Base-by-base conservation (phyloP, 345 rosid species). In the Citrus medica region DNA sequence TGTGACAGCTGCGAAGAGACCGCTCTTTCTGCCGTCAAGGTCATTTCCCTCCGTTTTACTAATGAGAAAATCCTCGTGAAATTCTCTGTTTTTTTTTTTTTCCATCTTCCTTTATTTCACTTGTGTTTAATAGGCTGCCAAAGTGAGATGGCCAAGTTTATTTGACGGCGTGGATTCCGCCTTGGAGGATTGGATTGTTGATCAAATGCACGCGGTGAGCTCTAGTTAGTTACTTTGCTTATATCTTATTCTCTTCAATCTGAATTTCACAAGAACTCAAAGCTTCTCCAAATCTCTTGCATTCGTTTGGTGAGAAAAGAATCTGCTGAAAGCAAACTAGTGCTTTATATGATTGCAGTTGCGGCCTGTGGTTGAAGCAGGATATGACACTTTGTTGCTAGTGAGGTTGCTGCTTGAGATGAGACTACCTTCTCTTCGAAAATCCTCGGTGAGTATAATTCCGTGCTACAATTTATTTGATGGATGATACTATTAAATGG, bases 1-100 rank as follows among this genome's bases (percentile, higher is more conserved):
- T 95, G 98, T 75, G 97, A 93, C 79, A 92, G 97, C 76, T 95
- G 97, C 71, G 98, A 94, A 35, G 99, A 93, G 81, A 95, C 94
- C 88, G 89, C 98, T 37, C 89, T 93, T 65, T 95, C 99, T 65
- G 98, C 96, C 72, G 90, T 95, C 81, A 95, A 92, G 98, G 99
- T 90, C 51, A 46, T 46, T 46, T 13, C 17, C 51, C 17, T 13
- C 32, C 12, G 51, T 13, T 46, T 13, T 5, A 13, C 51, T 46
- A 46, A 46, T 46, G 51, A 46, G 51, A 46, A 46, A 46, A 46
- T 3, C 51, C 1, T 4, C 51, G 17, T 46, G 51, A 46, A 42
- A 42, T 42, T 42, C 46, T 40, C 9, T 8, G 8, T 9, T 9
- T 40, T 40, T 9, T 40, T 9, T 64, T 64, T 32, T 17, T 6